Evolutionary conservation across 164 flowering plant genomes (phyloP), one percentile per base, ranked within the genome.

Genomic region (Kingdonia uniflora): DNA sequence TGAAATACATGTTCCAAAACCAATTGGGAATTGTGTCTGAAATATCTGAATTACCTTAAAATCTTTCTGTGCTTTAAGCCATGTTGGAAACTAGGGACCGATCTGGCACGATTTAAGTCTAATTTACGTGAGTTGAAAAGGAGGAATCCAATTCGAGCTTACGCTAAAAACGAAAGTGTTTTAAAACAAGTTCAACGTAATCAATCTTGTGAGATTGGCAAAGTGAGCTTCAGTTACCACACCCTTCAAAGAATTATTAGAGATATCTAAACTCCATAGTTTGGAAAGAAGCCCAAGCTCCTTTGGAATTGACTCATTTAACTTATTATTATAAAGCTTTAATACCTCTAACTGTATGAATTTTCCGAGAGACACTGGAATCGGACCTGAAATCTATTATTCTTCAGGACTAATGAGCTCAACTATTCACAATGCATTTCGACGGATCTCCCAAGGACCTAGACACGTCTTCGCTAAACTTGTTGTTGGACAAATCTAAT

Each of bases 271-370:
- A n/a, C n/a, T n/a, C n/a, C n/a, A n/a, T n/a, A n/a, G n/a, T n/a
- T n/a, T n/a, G n/a, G n/a, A n/a, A n/a, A n/a, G n/a, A n/a, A n/a
- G n/a, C n/a, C n/a, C n/a, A n/a, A n/a, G n/a, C n/a, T n/a, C n/a
- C n/a, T 37, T 26, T 2, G 69, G 68, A 1, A 65, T 15, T 40
- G 52, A 29, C 7, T 60, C 68, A 55, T 25, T 64, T 37, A 64
- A 16, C 2, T 42, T 6, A 45, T 64, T 64, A 8, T 19, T 4
- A 3, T 12, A 0, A 53, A 52, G n/a, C 0, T 40, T 3, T 33
- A 57, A 14, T 19, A 16, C 35, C 35, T 29, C 35, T 29, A 29
- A n/a, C n/a, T n/a, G n/a, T n/a, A n/a, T n/a, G n/a, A n/a, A n/a
- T n/a, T n/a, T n/a, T n/a, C n/a, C n/a, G n/a, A n/a, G n/a, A n/a